Evolutionary conservation across 192 early-diverging fungal genomes (phyloP).

Genomic region (Coemansia sp.): DNA sequence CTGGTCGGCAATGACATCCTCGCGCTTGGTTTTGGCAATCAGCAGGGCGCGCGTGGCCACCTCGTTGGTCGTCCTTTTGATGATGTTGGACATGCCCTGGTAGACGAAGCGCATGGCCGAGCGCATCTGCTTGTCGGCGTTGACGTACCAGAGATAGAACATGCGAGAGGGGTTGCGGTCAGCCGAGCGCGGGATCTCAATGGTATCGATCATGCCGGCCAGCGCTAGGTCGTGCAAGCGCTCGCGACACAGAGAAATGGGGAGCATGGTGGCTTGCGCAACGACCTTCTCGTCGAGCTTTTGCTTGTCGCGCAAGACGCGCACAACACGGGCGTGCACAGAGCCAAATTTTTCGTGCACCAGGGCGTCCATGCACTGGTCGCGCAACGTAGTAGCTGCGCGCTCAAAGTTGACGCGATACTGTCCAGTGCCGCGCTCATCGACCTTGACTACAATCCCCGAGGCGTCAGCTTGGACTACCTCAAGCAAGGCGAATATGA

Average conservation of each 20-base stretch:
- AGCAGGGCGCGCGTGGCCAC: constrained; percentile 47
- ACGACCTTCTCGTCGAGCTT: constrained; percentile 74
- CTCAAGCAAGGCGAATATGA: constrained; percentile 60
- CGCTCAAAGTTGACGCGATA: constrained; percentile 61
- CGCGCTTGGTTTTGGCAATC: constrained; percentile 61
- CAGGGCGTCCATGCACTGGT: constrained; percentile 55
- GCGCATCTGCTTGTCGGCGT: constrained; percentile 51
- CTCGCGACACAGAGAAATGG: constrained; percentile 60
- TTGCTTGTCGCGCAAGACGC: constrained; percentile 66
- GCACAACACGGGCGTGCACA: constrained; percentile 59
- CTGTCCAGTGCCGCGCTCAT: constrained; percentile 59
- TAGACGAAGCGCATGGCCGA: constrained; percentile 55
- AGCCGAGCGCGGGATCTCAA: constrained; percentile 68
- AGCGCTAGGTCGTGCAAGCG: constrained; percentile 56
- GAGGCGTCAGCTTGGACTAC: constrained; percentile 55
- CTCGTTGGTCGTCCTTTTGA: constrained; percentile 56
- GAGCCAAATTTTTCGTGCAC: constrained; percentile 61
- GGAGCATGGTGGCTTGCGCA: constrained; percentile 65
- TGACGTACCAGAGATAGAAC: constrained; percentile 68
- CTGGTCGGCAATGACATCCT: constrained; percentile 60
- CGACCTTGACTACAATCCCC: constrained; percentile 56
- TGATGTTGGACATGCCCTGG: constrained; percentile 58
- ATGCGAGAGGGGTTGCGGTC: constrained; percentile 74
- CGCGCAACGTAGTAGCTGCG: constrained; percentile 55
- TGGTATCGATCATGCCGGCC: constrained; percentile 51